Base-by-base conservation (phyloP, 2,329 filamentous ascomycete genomes). In the Claviceps sp. region DNA sequence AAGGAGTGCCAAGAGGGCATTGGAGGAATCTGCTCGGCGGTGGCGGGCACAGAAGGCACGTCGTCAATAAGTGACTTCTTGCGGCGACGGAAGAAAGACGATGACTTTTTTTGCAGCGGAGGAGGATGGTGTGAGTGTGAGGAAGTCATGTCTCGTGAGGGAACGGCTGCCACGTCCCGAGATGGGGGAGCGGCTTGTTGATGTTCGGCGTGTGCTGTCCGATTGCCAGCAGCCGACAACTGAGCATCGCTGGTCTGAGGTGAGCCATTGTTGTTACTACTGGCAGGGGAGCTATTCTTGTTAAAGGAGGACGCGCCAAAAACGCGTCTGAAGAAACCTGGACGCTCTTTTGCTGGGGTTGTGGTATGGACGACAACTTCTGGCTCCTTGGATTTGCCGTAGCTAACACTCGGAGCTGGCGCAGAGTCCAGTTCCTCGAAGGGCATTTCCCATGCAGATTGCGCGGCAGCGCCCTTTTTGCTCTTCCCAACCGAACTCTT, bases 251-350 rank as follows among this genome's bases (percentile, higher is more conserved):
- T 43, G 16, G 30, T 34, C 24, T 50, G 54, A 36, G 42, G 22
- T 5, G n/a, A 11, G 16, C 5, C 5, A 43, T 18, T 20, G 1
- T 38, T 20, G 26, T 11, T 51, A 47, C 26, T 51, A 52, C 52
- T 46, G 51, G 18, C 30, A 41, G 38, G 7, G 30, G 40, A 22
- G 22, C 14, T 73, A 48, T 69, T 77, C 63, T 77, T 86, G 38
- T 34, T 34, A 1, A 34, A 34, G 30, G 85, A 81, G 9, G 84
- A 85, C 8, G 84, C 85, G 45, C 74, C 87, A 71, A 97, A 97
- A 41, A 97, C 87, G 56, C 91, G 82, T 60, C 89, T 82, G 72
- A 97, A 97, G 72, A 98, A 97, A 20, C 93, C 90, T 8, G 80
- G 87, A 53, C 82, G 81, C 61, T 88, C 84, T 63, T 85, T 87